Percentiles rank a stretch among this genome's conserved stretches.
These are phyloP conservation scores for Aspergillus quadricinctus DNA, from an alignment of 2,329 filamentous ascomycete genomes.

Conservation along the genomic window DNA sequence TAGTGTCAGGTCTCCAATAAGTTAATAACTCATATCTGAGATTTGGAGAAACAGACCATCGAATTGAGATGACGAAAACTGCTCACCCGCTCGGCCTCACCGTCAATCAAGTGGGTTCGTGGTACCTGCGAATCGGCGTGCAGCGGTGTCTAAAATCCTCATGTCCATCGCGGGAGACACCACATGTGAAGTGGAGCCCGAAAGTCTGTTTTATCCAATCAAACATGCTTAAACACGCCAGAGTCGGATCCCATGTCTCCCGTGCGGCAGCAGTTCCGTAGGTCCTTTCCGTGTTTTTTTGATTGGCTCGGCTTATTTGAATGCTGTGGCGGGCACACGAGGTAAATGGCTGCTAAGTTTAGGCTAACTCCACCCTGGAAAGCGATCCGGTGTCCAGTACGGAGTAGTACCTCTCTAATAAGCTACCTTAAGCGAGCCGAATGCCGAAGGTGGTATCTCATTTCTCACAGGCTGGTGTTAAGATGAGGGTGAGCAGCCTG, in stretches of 20 bases:
- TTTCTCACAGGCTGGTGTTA: background rate
- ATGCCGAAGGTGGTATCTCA: slow-evolving; percentile 1
- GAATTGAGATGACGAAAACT: background rate
- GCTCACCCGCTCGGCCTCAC: background rate
- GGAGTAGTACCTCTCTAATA: background rate
- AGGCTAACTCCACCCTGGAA: slow-evolving; percentile 1
- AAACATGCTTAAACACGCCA: background rate
- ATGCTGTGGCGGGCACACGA: background rate
- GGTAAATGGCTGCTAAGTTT: slow-evolving; percentile 9
- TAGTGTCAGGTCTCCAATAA: background rate
- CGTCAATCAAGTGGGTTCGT: background rate
- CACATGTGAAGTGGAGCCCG: slow-evolving; percentile 5
- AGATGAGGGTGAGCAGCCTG: background rate
- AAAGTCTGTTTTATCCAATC: background rate
- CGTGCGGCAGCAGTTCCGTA: slow-evolving; percentile 2
- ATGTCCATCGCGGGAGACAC: slow-evolving; percentile 6
- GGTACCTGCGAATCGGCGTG: background rate
- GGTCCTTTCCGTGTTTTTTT: background rate
- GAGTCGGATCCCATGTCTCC: slow-evolving; percentile 7
- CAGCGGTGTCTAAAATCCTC: background rate
- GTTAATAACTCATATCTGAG: background rate
- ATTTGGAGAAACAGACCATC: background rate
- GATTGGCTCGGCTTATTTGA: background rate
- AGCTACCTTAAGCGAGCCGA: background rate
- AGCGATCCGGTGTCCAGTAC: slow-evolving; percentile 5